phyloP scores from a whole-genome alignment of 192 early-diverging fungal species.

The Backusella tuberculispora region DNA sequence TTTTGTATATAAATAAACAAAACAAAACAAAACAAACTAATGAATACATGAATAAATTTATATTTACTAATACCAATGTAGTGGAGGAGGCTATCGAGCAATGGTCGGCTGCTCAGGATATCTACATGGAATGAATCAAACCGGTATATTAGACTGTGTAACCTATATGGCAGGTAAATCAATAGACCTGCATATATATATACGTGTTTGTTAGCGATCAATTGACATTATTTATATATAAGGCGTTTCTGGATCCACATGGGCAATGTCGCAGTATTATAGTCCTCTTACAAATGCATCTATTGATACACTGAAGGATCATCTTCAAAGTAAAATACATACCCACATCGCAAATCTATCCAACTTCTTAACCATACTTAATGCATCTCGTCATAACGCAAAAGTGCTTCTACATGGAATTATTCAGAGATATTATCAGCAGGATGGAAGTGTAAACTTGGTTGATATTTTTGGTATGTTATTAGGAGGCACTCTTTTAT shows the following conservation, averaged over 20 bases:
- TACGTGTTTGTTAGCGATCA: background rate
- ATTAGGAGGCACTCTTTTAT: conserved; percentile 47
- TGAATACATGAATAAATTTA: background rate
- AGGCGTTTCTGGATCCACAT: conserved; percentile 61
- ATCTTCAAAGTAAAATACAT: conserved; percentile 47
- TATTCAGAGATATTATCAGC: conserved; percentile 32
- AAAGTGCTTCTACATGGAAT: conserved; percentile 26
- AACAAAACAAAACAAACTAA: background rate
- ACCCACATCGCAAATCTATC: conserved; percentile 52
- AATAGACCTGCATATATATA: background rate
- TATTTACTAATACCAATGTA: background rate
- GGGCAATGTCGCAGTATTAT: conserved; percentile 58
- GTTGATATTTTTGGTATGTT: conserved; percentile 63
- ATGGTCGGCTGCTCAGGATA: conserved; percentile 77
- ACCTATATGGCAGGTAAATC: conserved; percentile 69
- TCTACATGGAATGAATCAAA: conserved; percentile 61
- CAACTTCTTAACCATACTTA: conserved; percentile 34
- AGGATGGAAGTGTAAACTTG: conserved; percentile 37
- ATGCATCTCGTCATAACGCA: conserved; percentile 25
- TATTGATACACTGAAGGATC: conserved; percentile 40
- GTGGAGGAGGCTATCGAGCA: conserved; percentile 80
- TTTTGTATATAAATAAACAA: background rate
- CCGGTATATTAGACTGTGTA: conserved; percentile 68
- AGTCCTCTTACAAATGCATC: conserved; percentile 42
- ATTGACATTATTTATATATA: conserved; percentile 35